Percentiles rank a stretch among this genome's conserved stretches.
These are phyloP conservation scores for Wallacemonas sp. DNA, from an alignment of 208 protist species.

Conservation along the genomic window DNA sequence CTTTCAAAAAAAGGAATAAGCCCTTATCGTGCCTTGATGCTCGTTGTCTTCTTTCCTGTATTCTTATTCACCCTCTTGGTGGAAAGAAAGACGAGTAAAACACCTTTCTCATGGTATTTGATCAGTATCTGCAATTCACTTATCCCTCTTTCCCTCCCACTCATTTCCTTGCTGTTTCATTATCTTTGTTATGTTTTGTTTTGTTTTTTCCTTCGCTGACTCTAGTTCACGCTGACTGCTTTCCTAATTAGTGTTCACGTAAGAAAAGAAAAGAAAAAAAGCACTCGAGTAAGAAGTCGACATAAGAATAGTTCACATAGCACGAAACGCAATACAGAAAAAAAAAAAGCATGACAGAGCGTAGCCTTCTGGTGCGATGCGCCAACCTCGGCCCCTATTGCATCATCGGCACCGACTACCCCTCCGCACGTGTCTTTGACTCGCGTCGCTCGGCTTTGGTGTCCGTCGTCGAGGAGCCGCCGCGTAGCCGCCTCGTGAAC, in stretches of 20 bases:
- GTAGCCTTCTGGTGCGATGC: constrained; percentile 65
- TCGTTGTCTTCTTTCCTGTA: no score
- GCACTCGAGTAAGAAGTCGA: background rate
- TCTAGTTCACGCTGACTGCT: background rate
- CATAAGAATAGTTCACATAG: no score
- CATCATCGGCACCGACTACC: constrained; percentile 78
- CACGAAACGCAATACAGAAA: background rate
- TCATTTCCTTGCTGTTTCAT: constrained; percentile 3
- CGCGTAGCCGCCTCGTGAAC: constrained; percentile 27
- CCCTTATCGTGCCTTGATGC: no score
- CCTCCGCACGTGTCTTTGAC: constrained; percentile 80
- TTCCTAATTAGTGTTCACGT: background rate
- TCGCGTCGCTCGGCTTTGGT: constrained; percentile 31
- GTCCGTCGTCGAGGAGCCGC: constrained; percentile 55
- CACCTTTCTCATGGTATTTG: no score
- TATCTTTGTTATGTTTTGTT: constrained; percentile 4
- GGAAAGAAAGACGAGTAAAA: no score
- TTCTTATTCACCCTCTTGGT: no score
- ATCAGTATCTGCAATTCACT: background rate
- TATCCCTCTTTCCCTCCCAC: background rate
- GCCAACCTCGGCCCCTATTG: constrained; percentile 56
- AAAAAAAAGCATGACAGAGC: constrained; percentile 69
- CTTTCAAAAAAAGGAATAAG: no score
- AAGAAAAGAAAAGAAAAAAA: background rate
- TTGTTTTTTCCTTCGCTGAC: background rate